Conservation (phyloP, 768 basidiomycete species). For the Trametes cingulata region DNA sequence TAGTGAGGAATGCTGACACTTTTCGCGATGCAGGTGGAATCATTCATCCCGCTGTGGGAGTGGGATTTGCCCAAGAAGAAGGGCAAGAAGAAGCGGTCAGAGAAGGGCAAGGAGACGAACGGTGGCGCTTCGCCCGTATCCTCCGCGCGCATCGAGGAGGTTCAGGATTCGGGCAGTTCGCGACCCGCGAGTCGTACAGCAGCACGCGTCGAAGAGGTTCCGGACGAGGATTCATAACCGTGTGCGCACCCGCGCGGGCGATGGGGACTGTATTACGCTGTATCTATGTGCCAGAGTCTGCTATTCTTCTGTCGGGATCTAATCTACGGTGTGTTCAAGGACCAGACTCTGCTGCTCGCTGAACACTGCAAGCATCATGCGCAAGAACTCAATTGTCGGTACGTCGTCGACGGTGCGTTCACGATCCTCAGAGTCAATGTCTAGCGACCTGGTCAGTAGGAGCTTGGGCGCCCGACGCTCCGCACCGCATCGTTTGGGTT, state of each 20-base stretch:
- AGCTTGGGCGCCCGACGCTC: no score
- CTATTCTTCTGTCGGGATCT: slow-evolving; percentile 15
- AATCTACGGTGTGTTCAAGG: not conserved
- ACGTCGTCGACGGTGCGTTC: no score
- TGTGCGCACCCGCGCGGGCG: not conserved
- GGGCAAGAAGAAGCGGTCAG: slow-evolving; percentile 63
- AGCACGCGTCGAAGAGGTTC: slow-evolving; percentile 35
- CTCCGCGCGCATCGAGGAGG: slow-evolving; percentile 24
- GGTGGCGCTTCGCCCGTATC: slow-evolving; percentile 17
- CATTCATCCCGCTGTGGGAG: slow-evolving; percentile 95
- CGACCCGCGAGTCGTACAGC: slow-evolving; percentile 33
- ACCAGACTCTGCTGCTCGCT: not conserved
- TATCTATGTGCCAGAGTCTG: slow-evolving; percentile 21
- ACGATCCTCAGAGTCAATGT: no score
- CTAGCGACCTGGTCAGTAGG: no score
- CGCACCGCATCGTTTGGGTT: no score
- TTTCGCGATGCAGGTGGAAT: slow-evolving; percentile 72
- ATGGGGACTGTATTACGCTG: slow-evolving; percentile 17
- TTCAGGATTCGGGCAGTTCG: slow-evolving; percentile 31
- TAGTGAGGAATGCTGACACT: not conserved
- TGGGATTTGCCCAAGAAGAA: slow-evolving; percentile 85
- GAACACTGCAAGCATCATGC: no score
- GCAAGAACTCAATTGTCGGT: no score
- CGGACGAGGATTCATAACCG: slow-evolving; percentile 32
- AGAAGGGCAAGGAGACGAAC: slow-evolving; percentile 41